These are phyloP conservation scores for Fusarium azukiicola DNA, from an alignment of 2,329 filamentous ascomycete species.

Conservation along the genomic window DNA sequence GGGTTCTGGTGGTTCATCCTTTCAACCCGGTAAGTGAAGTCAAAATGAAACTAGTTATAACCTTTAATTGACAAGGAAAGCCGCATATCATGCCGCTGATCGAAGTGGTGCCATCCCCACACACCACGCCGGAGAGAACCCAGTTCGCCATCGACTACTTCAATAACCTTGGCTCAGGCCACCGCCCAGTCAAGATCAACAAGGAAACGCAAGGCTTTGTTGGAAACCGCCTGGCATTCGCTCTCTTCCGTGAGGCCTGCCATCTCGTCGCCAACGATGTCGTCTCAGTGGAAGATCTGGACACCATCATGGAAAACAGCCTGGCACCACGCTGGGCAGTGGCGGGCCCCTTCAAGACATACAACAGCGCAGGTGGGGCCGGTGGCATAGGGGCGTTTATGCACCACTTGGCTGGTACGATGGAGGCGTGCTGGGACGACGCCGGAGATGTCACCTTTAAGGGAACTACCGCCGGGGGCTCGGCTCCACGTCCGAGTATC, in stretches of 20 bases:
- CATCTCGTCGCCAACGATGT: slow-evolving; percentile 37
- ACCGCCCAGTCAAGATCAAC: slow-evolving; percentile 44
- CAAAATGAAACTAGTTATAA: too few species aligned
- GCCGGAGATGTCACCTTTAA: slow-evolving; percentile 36
- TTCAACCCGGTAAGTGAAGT: slow-evolving; percentile 38
- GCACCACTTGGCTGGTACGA: slow-evolving; percentile 38
- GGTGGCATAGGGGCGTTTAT: slow-evolving; percentile 48
- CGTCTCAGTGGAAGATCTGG: slow-evolving; percentile 56
- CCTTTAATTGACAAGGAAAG: not conserved
- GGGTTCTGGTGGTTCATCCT: slow-evolving; percentile 44
- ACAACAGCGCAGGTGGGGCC: slow-evolving; percentile 46
- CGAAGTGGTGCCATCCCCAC: slow-evolving; percentile 42
- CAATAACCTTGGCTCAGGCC: slow-evolving; percentile 33
- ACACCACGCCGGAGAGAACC: slow-evolving; percentile 20
- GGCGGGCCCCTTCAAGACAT: slow-evolving; percentile 48
- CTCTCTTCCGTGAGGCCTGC: slow-evolving; percentile 42
- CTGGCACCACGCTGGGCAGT: slow-evolving; percentile 50
- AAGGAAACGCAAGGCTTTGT: slow-evolving; percentile 46
- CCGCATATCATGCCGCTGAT: slow-evolving; percentile 50
- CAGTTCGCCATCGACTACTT: slow-evolving; percentile 45
- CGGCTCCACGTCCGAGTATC: not conserved
- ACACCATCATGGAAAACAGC: slow-evolving; percentile 51
- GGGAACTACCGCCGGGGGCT: not conserved
- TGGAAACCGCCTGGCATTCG: slow-evolving; percentile 43
- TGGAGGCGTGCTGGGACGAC: slow-evolving; percentile 46